A percentile compares a stretch with the other conserved stretches of the same genome.
Conservation (phyloP, 768 basidiomycete species). For the Boletus subcaerulescens region DNA sequence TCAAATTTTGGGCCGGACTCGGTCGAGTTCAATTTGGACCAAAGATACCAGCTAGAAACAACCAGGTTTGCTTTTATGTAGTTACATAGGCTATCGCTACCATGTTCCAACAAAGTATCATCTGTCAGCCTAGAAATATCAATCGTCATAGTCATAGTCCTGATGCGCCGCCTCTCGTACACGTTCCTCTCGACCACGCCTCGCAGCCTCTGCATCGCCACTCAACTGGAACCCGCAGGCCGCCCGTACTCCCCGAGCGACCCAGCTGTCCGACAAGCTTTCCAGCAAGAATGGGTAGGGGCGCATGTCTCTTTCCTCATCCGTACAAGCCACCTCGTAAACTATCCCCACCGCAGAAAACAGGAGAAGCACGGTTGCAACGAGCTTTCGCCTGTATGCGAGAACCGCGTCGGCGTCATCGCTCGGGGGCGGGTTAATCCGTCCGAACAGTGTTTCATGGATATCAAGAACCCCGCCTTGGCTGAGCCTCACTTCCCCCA, state of each 20-base stretch:
- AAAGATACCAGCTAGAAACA: no score
- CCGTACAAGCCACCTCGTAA: constrained; percentile 9
- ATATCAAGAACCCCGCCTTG: constrained; percentile 5
- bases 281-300: not conserved
- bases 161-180: no score
- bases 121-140: no score
- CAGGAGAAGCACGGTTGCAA: constrained; percentile 2
- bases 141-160: no score
- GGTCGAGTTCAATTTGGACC: no score
- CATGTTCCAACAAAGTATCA: no score
- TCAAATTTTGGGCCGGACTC: no score
- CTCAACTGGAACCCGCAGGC: constrained; percentile 12
- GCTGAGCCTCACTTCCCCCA: not conserved
- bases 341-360: constrained; percentile 6
- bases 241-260: constrained; percentile 10
- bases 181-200: no score
- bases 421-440: not conserved
- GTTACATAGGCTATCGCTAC: no score
- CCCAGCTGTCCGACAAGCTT: constrained; percentile 9
- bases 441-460: constrained; percentile 3
- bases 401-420: not conserved
- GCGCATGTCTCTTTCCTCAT: constrained; percentile 1
- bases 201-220: not conserved
- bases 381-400: constrained; percentile 1
- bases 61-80: no score